Evolutionary conservation across 2,329 filamentous ascomycete genomes (phyloP).

Genomic region (Pseudogymnoascus sp.): DNA sequence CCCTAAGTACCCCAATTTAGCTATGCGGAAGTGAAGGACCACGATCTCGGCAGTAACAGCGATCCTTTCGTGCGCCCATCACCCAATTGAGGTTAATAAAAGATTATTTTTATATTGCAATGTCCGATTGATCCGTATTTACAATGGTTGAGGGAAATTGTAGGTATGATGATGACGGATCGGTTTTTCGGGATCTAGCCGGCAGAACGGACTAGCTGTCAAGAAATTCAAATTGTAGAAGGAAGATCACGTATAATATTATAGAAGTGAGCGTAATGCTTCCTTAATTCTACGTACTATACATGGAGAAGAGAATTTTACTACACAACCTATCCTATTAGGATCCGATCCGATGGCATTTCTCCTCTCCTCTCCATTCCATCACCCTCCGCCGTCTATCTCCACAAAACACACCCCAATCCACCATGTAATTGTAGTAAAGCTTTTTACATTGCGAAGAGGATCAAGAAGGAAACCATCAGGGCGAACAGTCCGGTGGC

Average conservation of each 20-base stretch:
- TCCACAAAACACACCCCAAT: neutral
- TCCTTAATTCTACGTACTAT: conserved; percentile 9
- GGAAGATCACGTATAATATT: conserved; percentile 9
- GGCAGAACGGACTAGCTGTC: neutral
- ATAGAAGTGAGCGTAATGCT: conserved; percentile 9
- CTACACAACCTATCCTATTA: conserved; percentile 9
- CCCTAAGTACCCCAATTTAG: conserved; percentile 9
- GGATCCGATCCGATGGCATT: conserved; percentile 9
- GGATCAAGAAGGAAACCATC: conserved; percentile 34
- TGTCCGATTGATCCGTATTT: neutral
- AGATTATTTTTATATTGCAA: neutral
- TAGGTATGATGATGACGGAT: neutral
- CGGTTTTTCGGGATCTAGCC: neutral
- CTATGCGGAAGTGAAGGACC: neutral
- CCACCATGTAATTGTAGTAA: conserved; percentile 4
- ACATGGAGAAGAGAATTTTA: conserved; percentile 10
- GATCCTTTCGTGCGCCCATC: conserved; percentile 1
- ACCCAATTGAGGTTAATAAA: conserved; percentile 4
- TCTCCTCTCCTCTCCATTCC: conserved; percentile 9
- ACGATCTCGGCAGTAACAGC: conserved; percentile 5
- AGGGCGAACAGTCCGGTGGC: conserved; percentile 53
- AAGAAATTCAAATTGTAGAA: neutral
- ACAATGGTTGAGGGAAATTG: neutral
- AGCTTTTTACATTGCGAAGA: conserved; percentile 14
- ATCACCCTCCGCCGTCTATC: conserved; percentile 7